Evolutionary conservation across 257 asterid genomes (phyloP), one percentile per base, ranked within the genome.

Genomic region (Orobanche coerulescens): DNA sequence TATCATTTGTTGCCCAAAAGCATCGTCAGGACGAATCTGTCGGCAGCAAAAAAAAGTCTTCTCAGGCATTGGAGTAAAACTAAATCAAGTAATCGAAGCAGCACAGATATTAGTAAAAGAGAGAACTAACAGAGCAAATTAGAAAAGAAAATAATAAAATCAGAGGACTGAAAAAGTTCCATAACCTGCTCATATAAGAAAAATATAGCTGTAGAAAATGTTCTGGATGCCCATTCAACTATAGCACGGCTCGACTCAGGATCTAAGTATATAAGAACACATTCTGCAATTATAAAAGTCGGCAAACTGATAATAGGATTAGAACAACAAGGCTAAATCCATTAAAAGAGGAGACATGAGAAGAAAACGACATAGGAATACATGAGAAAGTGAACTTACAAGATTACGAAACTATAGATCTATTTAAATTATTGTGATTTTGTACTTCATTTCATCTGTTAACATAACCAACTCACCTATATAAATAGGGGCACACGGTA

Each of bases 281-380:
- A 93, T 80, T 93, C 99, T 93, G 99, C 99, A 78, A 93, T 93
- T 81, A 89, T 89, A 77, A 93, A 84, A 71, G 99, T 89, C 50
- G 99, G 99, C 95, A 86, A 82, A 79, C 99, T 93, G 99, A 84
- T 80, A 79, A 76, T 42, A 74, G 79, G 76, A 82, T 88, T 81
- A 89, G 97, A 71, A 75, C 66, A 63, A 48, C 70, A 69, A 26
- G 49, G 68, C 59, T 44, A 48, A 60, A 74, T 53, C 20, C 31
- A 47, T 59, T 53, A 22, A 34, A 40, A 42, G 49, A 46, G 47
- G 64, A 37, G 3, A 55, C 5, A 30, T 56, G 40, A 58, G 6
- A 39, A 31, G 8, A 46, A 42, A 40, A 52, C n/a, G 22, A 61
- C 49, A 42, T 6, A 25, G 30, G 18, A 33, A 62, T 0, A 20